A percentile compares a stretch with the other conserved stretches of the same genome.
These are phyloP conservation scores for Coccomyxa subellipsoidea DNA, from an alignment of 163 green algal genomes.

Conservation along the genomic window DNA sequence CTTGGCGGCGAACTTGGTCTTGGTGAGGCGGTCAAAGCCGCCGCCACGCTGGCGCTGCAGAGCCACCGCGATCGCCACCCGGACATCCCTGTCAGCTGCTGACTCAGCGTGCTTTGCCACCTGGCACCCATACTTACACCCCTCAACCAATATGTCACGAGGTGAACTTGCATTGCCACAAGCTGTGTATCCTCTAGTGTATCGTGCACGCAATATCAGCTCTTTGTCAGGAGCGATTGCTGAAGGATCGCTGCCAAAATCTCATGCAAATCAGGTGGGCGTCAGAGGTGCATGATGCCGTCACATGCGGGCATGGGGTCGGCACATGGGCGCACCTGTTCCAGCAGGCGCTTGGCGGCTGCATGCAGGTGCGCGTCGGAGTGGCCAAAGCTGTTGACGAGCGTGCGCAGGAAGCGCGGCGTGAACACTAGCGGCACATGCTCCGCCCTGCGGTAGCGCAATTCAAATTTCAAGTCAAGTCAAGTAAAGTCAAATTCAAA, in stretches of 20 bases:
- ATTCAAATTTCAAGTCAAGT: too few relatives aligned
- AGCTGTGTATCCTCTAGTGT: too few relatives aligned
- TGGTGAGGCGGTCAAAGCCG: constrained; percentile 33
- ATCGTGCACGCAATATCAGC: too few relatives aligned
- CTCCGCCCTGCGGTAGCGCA: constrained; percentile 35
- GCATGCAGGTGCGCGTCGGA: constrained; percentile 61
- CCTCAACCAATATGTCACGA: too few relatives aligned
- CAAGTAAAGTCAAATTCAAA: too few relatives aligned
- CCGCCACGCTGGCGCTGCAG: constrained; percentile 42
- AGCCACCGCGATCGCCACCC: constrained; percentile 37
- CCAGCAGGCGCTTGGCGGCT: constrained; percentile 49
- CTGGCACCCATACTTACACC: too few relatives aligned
- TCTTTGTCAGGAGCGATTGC: too few relatives aligned
- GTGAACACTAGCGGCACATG: constrained; percentile 55
- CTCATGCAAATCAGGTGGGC: too few relatives aligned
- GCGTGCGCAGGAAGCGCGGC: constrained; percentile 44
- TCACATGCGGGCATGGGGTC: too few relatives aligned
- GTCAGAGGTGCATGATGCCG: too few relatives aligned
- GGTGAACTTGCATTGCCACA: too few relatives aligned
- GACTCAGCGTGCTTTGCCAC: constrained; percentile 2
- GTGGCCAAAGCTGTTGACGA: constrained; percentile 51
- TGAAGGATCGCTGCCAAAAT: too few relatives aligned
- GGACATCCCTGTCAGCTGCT: constrained; percentile 16
- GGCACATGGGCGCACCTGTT: constrained; percentile 23
- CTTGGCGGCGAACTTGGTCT: constrained; percentile 23